Evolutionary conservation across 176 grass and related monocot genomes (phyloP), one percentile per base, ranked within the genome.

Genomic region (Paspalum notatum): DNA sequence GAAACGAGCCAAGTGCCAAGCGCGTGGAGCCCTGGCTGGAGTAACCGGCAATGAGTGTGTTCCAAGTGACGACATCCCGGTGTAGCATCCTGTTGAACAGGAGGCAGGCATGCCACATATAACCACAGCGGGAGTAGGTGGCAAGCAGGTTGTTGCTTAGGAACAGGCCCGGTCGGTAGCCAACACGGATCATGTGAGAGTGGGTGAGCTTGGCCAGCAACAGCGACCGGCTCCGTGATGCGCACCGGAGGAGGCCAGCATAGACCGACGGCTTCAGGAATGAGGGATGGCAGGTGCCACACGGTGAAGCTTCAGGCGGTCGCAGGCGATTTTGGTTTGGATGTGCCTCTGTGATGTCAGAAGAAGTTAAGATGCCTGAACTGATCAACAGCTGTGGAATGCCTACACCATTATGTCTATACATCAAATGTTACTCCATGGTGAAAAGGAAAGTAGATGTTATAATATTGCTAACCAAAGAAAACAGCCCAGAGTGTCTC

Each of bases 131-230:
- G 72, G 42, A 73, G 55, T 90, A 94, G 12, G 80, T 12, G 0
- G 79, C 75, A 10, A 92, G 82, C n/a, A 94, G 87, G 61, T 81
- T 59, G 78, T 91, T 94, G 79, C 83, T 62, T 10, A 87, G 71
- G 75, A 90, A 84, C 12, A 88, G 43, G 54, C 75, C 76, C 0
- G 87, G 87, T 8, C 5, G 85, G 72, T 77, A 68, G 37, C 72
- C 79, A 6, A 87, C 47, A 53, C 91, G 85, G 82, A 92, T 63
- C 94, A 97, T 97, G 87, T 88, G 85, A 21, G 89, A 92, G 43
- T 88, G 87, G 37, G 77, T 61, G 27, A 94, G 56, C 73, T 83
- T 94, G 20, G 66, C 81, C 57, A 91, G 59, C 42, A 51, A 21
- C 87, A 94, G 88, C 76, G 80, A 86, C 37, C 60, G 69, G 20